These are phyloP conservation scores for Leptographium lundbergii DNA, from an alignment of 2,329 filamentous ascomycete genomes.

Conservation along the genomic window DNA sequence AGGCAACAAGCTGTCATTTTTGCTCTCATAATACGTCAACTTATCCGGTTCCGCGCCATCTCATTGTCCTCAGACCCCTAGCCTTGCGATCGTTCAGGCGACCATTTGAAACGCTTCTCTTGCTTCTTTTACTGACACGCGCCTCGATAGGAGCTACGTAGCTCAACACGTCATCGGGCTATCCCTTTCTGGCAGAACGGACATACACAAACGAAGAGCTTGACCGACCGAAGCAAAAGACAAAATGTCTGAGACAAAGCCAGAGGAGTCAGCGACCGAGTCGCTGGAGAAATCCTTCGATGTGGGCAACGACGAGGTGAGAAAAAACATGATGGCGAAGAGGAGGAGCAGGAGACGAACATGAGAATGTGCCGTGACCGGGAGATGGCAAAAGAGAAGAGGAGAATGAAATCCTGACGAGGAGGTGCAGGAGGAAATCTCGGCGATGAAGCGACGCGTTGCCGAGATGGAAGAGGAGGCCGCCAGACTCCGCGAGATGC, in stretches of 20 bases:
- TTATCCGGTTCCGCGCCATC: not conserved
- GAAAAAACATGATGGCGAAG: constrained; percentile 13
- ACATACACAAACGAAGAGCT: not conserved
- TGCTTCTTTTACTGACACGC: not conserved
- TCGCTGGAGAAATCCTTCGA: constrained; percentile 23
- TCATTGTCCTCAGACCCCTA: not conserved
- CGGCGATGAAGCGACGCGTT: constrained; percentile 74
- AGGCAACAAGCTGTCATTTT: not conserved
- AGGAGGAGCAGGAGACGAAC: constrained; percentile 4
- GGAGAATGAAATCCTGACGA: constrained; percentile 10
- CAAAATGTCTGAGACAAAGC: constrained; percentile 18
- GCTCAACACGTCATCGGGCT: not conserved
- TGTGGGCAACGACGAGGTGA: constrained; percentile 35
- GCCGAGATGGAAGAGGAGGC: constrained; percentile 88
- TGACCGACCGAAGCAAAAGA: not conserved
- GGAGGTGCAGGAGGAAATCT: constrained; percentile 56
- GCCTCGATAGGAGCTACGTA: not conserved
- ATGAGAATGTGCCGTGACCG: not conserved
- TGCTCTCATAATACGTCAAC: not conserved
- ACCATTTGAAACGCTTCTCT: not conserved
- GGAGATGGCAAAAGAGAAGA: not conserved
- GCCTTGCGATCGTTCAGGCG: not conserved
- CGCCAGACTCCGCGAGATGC: constrained; percentile 77
- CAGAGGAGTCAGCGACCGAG: constrained; percentile 17
- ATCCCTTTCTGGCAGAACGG: not conserved